Conservation (phyloP, 148 eudicot genomes). For the Rheum nobile region DNA sequence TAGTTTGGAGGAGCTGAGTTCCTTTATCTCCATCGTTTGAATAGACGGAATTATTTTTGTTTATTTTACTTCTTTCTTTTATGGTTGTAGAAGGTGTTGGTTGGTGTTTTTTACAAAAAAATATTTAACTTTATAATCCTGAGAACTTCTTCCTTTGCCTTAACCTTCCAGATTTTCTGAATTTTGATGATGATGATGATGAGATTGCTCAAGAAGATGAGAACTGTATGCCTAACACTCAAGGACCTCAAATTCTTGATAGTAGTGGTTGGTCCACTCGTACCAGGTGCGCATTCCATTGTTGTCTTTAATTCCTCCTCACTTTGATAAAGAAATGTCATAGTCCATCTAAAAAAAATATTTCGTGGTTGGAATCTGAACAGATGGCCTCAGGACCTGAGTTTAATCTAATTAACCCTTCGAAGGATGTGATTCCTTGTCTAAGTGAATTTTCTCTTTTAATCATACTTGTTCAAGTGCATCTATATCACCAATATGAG, state of each 20-base stretch:
- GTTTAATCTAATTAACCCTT: not conserved
- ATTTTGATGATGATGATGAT: constrained; percentile 72
- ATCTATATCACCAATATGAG: not conserved
- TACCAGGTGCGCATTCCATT: constrained; percentile 46
- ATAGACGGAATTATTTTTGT: not conserved
- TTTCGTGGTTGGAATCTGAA: not conserved
- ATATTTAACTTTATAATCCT: not conserved
- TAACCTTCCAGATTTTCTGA: constrained; percentile 53
- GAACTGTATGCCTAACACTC: constrained; percentile 41
- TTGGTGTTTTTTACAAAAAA: not conserved
- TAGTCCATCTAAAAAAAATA: not conserved
- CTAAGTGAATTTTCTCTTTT: not conserved
- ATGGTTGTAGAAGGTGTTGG: not conserved
- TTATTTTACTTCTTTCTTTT: not conserved
- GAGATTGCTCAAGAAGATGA: constrained; percentile 50
- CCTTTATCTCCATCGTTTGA: not conserved
- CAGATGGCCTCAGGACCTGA: not conserved
- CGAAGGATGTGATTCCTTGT: not conserved
- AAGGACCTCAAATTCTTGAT: constrained; percentile 47
- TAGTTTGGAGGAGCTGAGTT: not conserved
- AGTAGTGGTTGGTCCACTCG: constrained; percentile 99
- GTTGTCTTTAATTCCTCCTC: not conserved
- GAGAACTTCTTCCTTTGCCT: not conserved
- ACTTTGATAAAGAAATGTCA: not conserved
- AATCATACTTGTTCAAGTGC: not conserved